Percentiles rank a stretch among this genome's conserved stretches.
phyloP scores from a whole-genome alignment of 306 rosid species.

The Senna tora region DNA sequence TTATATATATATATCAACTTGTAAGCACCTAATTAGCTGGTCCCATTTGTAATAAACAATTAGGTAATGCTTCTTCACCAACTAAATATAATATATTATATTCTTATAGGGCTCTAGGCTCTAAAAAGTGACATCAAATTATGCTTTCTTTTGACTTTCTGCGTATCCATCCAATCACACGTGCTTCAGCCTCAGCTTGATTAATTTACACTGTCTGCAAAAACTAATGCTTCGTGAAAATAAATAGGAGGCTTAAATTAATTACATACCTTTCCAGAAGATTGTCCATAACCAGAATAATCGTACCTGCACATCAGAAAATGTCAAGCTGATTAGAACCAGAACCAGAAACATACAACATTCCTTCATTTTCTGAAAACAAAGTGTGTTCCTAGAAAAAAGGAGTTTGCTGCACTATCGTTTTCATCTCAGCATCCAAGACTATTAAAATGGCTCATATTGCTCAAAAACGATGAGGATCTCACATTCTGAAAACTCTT shows the following conservation, averaged over 20 bases:
- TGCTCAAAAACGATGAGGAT: neutral
- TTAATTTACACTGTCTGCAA: neutral
- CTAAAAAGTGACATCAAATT: conserved; percentile 30
- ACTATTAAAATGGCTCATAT: too few species aligned
- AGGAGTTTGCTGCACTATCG: neutral
- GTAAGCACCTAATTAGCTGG: neutral
- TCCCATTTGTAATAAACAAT: conserved; percentile 24
- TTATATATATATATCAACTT: neutral
- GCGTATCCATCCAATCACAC: conserved; percentile 34
- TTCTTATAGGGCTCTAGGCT: conserved; percentile 17
- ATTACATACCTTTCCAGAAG: conserved; percentile 68
- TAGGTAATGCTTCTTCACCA: conserved; percentile 22
- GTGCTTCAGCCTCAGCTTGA: conserved; percentile 21
- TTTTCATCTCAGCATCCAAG: neutral
- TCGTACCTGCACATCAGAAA: conserved; percentile 57
- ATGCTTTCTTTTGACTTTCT: conserved; percentile 29
- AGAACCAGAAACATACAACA: conserved; percentile 2
- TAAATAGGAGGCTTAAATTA: conserved; percentile 1
- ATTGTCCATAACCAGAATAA: conserved; percentile 83
- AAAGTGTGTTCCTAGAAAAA: neutral
- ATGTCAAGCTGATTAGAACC: conserved; percentile 5
- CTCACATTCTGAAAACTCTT: too few species aligned
- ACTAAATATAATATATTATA: conserved; percentile 1
- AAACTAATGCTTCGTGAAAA: neutral
- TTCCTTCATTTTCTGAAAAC: neutral